Conservation (phyloP, 441 rosid species). For the Dalechampia spathulata region DNA sequence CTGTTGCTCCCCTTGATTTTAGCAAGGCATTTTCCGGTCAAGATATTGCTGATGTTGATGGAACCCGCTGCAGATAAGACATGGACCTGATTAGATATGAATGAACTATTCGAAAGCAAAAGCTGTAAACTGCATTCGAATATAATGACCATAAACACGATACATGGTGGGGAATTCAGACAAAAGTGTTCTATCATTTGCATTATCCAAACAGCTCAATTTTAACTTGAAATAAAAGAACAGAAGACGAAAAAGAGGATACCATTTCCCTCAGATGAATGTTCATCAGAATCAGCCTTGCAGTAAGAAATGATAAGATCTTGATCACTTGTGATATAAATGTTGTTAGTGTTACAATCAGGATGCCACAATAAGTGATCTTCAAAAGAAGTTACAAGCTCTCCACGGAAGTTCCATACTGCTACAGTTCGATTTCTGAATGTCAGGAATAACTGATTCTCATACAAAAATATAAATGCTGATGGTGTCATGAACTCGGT, state of each 20-base stretch:
- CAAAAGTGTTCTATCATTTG: too few species aligned
- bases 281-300: slow-evolving; percentile 80
- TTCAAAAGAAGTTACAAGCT: slow-evolving; percentile 79
- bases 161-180: too few species aligned
- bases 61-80: slow-evolving; percentile 76
- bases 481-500: slow-evolving; percentile 73
- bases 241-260: slow-evolving; percentile 1
- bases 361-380: slow-evolving; percentile 91
- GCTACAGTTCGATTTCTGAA: slow-evolving; percentile 74
- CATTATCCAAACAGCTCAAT: too few species aligned
- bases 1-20: slow-evolving; percentile 63
- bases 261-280: slow-evolving; percentile 76
- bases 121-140: too few species aligned
- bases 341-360: slow-evolving; percentile 94
- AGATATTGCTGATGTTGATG: slow-evolving; percentile 82
- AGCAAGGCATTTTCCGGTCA: slow-evolving; percentile 93
- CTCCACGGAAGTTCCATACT: slow-evolving; percentile 90
- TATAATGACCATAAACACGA: too few species aligned
- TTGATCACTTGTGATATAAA: slow-evolving; percentile 85
- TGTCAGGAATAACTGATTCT: slow-evolving; percentile 71
- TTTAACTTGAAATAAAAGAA: not conserved
- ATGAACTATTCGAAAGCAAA: too few species aligned
- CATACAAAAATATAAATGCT: slow-evolving; percentile 69
- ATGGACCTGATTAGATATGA: not conserved
- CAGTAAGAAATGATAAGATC: slow-evolving; percentile 95